phyloP scores from a whole-genome alignment of 1,284 basidiomycete species.

The Ustilago cynodontis region DNA sequence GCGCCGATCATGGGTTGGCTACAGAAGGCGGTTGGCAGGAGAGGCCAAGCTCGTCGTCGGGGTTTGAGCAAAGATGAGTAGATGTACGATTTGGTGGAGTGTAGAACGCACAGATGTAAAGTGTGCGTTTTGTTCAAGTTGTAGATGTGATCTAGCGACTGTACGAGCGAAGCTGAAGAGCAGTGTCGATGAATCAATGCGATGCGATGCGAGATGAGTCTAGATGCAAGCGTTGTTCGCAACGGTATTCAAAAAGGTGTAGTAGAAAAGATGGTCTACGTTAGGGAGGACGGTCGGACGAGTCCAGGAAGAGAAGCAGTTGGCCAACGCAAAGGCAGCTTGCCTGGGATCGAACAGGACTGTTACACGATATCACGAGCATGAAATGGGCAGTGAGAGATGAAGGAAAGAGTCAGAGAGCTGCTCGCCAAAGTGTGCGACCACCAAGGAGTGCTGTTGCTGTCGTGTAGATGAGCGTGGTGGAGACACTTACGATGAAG shows the following conservation, averaged over 20 bases:
- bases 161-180: background rate
- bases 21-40: slow-evolving; percentile 41
- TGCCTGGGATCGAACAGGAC: slow-evolving; percentile 38
- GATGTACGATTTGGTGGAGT: background rate
- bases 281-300: slow-evolving; percentile 64
- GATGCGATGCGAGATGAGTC: background rate
- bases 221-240: slow-evolving; percentile 1
- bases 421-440: background rate
- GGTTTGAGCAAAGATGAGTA: background rate
- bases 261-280: background rate
- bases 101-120: background rate
- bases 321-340: slow-evolving; percentile 48
- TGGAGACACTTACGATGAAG: slow-evolving; percentile 42
- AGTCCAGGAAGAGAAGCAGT: slow-evolving; percentile 64
- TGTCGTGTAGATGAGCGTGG: too few relatives aligned
- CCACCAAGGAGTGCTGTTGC: background rate
- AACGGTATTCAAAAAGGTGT: slow-evolving; percentile 2
- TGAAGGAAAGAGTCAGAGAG: background rate
- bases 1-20: slow-evolving; percentile 57
- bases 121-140: slow-evolving; percentile 3
- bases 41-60: slow-evolving; percentile 48
- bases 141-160: background rate
- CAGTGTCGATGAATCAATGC: background rate
- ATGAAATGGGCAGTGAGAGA: background rate
- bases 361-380: background rate